These are phyloP conservation scores for Cenococcum geophilum DNA, from an alignment of 495 filamentous ascomycete genomes.

Conservation along the genomic window DNA sequence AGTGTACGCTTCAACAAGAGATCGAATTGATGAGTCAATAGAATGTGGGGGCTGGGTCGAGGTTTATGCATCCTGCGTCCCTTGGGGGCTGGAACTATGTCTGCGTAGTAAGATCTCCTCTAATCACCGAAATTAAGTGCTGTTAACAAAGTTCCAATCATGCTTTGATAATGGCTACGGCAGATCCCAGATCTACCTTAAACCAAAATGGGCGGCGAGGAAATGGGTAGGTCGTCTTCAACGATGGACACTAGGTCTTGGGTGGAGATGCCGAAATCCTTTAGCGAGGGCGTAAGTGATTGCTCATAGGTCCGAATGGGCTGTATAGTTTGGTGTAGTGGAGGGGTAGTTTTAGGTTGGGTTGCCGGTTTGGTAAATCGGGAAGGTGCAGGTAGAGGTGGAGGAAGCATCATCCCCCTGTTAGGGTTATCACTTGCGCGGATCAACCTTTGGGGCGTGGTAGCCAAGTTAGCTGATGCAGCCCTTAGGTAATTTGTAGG, in stretches of 20 bases:
- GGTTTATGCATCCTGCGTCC: too few species aligned
- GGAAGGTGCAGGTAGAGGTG: neutral
- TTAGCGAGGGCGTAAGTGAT: constrained; percentile 9
- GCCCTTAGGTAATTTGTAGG: too few species aligned
- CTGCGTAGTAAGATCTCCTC: too few species aligned
- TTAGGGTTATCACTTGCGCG: neutral
- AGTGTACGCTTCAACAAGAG: neutral
- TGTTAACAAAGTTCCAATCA: too few species aligned
- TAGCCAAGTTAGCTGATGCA: too few species aligned
- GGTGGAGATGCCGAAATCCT: constrained; percentile 27
- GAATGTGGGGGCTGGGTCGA: too few species aligned
- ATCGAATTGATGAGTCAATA: neutral
- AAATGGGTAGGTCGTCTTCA: constrained; percentile 17
- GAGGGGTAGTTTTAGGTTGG: neutral
- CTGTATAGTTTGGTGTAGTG: neutral
- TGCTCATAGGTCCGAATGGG: neutral
- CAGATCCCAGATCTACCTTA: neutral
- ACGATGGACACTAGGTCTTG: constrained; percentile 23
- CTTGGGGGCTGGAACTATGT: too few species aligned
- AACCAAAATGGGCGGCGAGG: neutral
- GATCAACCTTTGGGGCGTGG: neutral
- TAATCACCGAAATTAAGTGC: too few species aligned
- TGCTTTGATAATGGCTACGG: too few species aligned
- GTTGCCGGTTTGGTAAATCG: neutral
- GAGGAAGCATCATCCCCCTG: neutral